These are phyloP conservation scores for Erodium moschatum DNA, from an alignment of 441 rosid species.

Conservation along the genomic window DNA sequence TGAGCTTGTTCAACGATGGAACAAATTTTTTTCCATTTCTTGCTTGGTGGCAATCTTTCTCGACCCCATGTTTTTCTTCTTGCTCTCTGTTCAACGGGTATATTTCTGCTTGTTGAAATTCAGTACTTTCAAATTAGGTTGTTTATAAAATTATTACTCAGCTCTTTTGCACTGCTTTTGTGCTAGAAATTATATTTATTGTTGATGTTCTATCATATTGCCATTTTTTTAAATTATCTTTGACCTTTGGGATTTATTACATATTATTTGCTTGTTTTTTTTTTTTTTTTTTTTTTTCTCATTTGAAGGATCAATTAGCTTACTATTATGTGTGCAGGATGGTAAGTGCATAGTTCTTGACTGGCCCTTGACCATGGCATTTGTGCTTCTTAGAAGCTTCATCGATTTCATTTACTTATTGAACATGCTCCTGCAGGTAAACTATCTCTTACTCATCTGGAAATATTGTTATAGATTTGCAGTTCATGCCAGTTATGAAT, in stretches of 20 bases:
- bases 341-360: slow-evolving; percentile 47
- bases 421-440: slow-evolving; percentile 83
- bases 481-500: too few species aligned
- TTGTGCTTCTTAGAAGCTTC: slow-evolving; percentile 46
- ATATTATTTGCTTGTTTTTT: too few species aligned
- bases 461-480: background rate
- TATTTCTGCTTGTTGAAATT: slow-evolving; percentile 10
- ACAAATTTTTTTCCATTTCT: slow-evolving; percentile 54
- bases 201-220: too few species aligned
- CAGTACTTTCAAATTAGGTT: background rate
- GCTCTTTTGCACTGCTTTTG: too few species aligned
- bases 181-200: too few species aligned
- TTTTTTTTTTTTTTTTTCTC: too few species aligned
- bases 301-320: too few species aligned
- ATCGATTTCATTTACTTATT: slow-evolving; percentile 57
- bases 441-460: background rate
- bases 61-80: slow-evolving; percentile 78
- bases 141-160: background rate
- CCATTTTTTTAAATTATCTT: too few species aligned
- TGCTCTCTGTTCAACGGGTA: slow-evolving; percentile 47
- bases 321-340: slow-evolving; percentile 32
- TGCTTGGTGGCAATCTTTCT: slow-evolving; percentile 69
- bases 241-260: too few species aligned
- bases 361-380: slow-evolving; percentile 36
- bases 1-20: slow-evolving; percentile 54